A percentile compares a stretch with the other conserved stretches of the same genome.
Conservation (phyloP, 164 flowering plant species). For the Stephania yunnanensis region DNA sequence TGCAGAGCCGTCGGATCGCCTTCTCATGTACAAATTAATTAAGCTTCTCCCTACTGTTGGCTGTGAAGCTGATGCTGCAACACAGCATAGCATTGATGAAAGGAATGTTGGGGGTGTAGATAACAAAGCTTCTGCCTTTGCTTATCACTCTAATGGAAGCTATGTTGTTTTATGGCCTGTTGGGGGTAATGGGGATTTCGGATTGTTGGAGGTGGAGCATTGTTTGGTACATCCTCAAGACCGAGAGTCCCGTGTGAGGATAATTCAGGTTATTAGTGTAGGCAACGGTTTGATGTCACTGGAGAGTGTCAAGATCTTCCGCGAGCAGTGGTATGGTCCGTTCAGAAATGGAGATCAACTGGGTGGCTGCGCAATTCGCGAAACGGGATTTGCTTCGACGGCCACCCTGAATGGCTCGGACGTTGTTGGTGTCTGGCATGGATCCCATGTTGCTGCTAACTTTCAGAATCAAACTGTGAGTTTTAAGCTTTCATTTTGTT, state of each 20-base stretch:
- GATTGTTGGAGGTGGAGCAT: conserved; percentile 64
- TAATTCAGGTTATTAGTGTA: conserved; percentile 50
- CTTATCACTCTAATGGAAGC: conserved; percentile 60
- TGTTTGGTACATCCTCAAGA: conserved; percentile 76
- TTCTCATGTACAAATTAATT: conserved; percentile 55
- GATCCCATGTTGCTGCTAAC: conserved; percentile 32
- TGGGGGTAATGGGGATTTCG: conserved; percentile 20
- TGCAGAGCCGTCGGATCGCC: conserved; percentile 34
- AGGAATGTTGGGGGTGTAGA: conserved; percentile 44
- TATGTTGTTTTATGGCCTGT: conserved; percentile 69
- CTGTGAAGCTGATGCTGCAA: conserved; percentile 99
- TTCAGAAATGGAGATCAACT: conserved; percentile 87
- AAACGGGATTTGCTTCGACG: conserved; percentile 81
- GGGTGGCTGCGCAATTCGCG: conserved; percentile 89
- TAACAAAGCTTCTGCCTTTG: conserved; percentile 45
- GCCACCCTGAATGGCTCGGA: conserved; percentile 42
- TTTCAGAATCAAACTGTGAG: conserved; percentile 47
- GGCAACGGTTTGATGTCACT: conserved; percentile 28
- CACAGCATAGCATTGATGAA: conserved; percentile 50
- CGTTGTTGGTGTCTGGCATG: conserved; percentile 64
- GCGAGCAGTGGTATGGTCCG: conserved; percentile 96
- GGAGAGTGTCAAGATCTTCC: conserved; percentile 47
- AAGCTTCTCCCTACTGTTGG: conserved; percentile 92
- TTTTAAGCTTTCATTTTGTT: conserved; percentile 6
- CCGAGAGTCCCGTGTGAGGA: conserved; percentile 67